A percentile compares a stretch with the other conserved stretches of the same genome.
phyloP scores from a whole-genome alignment of 2,329 filamentous ascomycete species.

The Trichophaea hybrida region DNA sequence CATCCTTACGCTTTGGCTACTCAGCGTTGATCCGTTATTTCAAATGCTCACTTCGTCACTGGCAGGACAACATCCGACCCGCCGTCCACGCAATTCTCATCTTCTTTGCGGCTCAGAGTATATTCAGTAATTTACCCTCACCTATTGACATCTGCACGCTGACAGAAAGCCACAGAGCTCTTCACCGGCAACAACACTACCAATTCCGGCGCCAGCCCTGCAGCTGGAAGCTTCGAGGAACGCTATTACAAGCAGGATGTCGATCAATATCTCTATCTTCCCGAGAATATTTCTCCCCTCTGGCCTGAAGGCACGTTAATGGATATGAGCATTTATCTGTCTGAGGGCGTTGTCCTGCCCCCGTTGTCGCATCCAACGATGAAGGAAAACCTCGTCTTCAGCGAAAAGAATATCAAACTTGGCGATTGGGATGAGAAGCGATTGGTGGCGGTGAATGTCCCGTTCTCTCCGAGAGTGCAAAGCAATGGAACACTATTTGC shows the following conservation, averaged over 20 bases:
- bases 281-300: conserved; percentile 64
- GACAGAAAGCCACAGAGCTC: neutral
- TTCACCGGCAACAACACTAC: conserved; percentile 30
- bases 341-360: conserved; percentile 54
- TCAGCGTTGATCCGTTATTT: neutral
- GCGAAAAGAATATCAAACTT: conserved; percentile 66
- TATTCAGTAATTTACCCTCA: conserved; percentile 11
- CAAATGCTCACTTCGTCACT: neutral
- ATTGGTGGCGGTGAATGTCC: conserved; percentile 60
- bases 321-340: conserved; percentile 76
- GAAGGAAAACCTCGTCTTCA: conserved; percentile 55
- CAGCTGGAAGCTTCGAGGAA: conserved; percentile 43
- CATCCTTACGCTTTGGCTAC: neutral
- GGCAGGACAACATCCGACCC: conserved; percentile 2
- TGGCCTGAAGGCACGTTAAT: conserved; percentile 68
- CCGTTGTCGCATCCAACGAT: conserved; percentile 48
- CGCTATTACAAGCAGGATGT: conserved; percentile 47
- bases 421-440: conserved; percentile 69
- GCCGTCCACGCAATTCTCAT: conserved; percentile 21
- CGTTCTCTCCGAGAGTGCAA: conserved; percentile 65
- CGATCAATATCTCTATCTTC: conserved; percentile 49
- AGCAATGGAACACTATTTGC: conserved; percentile 88
- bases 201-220: conserved; percentile 37
- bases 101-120: conserved; percentile 20
- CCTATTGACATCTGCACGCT: neutral